A percentile compares a stretch with the other conserved stretches of the same genome.
These are phyloP conservation scores for Barbarea vulgaris DNA, from an alignment of 345 rosid species.

Conservation along the genomic window DNA sequence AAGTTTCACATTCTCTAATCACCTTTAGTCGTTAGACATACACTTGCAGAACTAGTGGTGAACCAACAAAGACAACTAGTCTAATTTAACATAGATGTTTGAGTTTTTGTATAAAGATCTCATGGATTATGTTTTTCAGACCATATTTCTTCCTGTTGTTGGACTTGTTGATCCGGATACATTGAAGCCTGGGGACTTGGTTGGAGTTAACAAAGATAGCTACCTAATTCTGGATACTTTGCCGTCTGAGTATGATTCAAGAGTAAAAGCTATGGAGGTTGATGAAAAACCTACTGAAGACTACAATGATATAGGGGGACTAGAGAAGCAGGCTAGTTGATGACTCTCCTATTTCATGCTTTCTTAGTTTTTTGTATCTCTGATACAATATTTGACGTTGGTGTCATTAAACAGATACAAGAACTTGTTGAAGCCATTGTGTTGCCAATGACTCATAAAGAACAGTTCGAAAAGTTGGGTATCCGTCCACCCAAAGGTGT, in stretches of 20 bases:
- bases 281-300: no score
- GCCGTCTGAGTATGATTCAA: no score
- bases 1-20: background rate
- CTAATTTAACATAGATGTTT: background rate
- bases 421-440: slow-evolving; percentile 90
- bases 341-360: background rate
- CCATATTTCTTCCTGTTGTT: background rate
- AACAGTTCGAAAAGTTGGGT: slow-evolving; percentile 64
- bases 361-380: background rate
- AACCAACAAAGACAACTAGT: background rate
- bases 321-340: no score
- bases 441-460: slow-evolving; percentile 87
- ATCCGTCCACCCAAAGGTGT: no score
- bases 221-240: no score
- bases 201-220: background rate
- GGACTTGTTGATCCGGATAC: background rate
- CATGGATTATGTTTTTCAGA: background rate
- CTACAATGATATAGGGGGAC: no score
- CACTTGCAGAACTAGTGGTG: background rate
- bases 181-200: background rate
- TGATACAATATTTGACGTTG: background rate
- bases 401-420: slow-evolving; percentile 60
- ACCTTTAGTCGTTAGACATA: no score
- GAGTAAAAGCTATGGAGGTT: no score
- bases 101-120: background rate